These are phyloP conservation scores for Vitis riparia DNA, from an alignment of 164 flowering plant genomes.

Conservation along the genomic window DNA sequence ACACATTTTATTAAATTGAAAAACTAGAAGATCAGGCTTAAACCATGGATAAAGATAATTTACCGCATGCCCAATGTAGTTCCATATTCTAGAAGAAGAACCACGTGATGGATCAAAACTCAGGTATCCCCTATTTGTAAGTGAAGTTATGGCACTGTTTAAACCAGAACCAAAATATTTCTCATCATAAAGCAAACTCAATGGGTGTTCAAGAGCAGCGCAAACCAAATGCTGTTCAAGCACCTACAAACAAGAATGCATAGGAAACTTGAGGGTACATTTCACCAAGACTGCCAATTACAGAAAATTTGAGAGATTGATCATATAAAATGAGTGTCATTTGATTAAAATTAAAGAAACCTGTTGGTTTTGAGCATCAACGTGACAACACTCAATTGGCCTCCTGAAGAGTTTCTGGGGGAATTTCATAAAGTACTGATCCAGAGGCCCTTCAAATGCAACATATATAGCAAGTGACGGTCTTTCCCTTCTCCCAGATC, in stretches of 20 bases:
- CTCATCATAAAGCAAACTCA: constrained; percentile 72
- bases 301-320: background rate
- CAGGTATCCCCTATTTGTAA: constrained; percentile 58
- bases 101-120: constrained; percentile 48
- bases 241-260: constrained; percentile 46
- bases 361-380: constrained; percentile 82
- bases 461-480: constrained; percentile 88
- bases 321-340: background rate
- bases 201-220: constrained; percentile 84
- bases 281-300: background rate
- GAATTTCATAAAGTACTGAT: constrained; percentile 89
- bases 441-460: constrained; percentile 93
- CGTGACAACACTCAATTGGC: constrained; percentile 83
- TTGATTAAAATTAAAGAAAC: constrained; percentile 26
- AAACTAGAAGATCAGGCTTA: background rate
- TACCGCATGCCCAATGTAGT: constrained; percentile 89
- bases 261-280: background rate
- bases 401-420: constrained; percentile 82
- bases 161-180: constrained; percentile 78
- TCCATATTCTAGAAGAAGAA: constrained; percentile 61
- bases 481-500: constrained; percentile 90
- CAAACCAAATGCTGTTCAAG: constrained; percentile 83
- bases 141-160: constrained; percentile 39
- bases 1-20: background rate
- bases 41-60: constrained; percentile 8